Percentiles rank a stretch among this genome's conserved stretches.
Evolutionary conservation across 306 rosid species (phyloP).

Genomic region (Corylus avellana): DNA sequence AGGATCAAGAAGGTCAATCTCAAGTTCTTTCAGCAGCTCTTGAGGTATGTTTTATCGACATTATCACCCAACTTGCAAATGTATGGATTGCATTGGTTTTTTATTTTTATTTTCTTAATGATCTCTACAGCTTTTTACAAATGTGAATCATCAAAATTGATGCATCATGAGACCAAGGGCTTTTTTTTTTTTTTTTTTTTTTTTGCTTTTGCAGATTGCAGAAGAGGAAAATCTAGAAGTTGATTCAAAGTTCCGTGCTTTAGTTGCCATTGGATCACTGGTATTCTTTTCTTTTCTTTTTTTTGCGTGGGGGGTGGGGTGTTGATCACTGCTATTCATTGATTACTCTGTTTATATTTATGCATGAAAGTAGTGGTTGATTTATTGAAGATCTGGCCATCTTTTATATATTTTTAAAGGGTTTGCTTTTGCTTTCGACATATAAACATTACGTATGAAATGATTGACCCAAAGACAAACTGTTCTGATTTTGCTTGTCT

Average conservation of each 20-base stretch:
- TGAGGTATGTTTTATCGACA: constrained; percentile 53
- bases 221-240: constrained; percentile 66
- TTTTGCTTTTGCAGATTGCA: constrained; percentile 46
- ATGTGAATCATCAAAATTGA: not conserved
- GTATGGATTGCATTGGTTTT: not conserved
- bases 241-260: constrained; percentile 85
- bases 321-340: not conserved
- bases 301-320: not conserved
- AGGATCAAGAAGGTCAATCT: constrained; percentile 88
- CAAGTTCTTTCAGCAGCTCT: constrained; percentile 95
- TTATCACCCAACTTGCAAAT: constrained; percentile 7
- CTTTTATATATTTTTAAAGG: not conserved
- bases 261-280: constrained; percentile 97
- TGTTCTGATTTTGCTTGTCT: not conserved
- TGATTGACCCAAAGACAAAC: not conserved
- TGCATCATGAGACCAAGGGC: not conserved
- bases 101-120: not conserved
- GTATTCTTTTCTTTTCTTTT: constrained; percentile 37
- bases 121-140: not conserved
- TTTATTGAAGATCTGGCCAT: not conserved
- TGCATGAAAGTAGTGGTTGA: not conserved
- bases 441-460: not conserved
- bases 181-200: not conserved
- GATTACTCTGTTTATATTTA: not conserved
- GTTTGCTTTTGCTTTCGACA: not conserved